Conservation (phyloP, 768 basidiomycete species). For the Kwoniella mangroviensis region DNA sequence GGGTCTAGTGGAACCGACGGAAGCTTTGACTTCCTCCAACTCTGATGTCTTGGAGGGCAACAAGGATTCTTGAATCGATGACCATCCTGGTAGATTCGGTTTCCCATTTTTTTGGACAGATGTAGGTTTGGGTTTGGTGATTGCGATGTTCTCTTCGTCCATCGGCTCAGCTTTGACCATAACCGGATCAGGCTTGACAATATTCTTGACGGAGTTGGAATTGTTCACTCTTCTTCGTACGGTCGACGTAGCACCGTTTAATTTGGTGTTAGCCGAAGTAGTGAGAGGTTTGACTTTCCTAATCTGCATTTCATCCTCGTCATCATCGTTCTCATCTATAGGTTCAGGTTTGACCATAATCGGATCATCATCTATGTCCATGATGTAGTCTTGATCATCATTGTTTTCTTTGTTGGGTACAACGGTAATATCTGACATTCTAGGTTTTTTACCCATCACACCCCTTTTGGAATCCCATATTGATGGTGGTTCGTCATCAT, state of each 20-base stretch:
- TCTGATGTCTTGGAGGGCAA: slow-evolving; percentile 31
- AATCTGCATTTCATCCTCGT: slow-evolving; percentile 48
- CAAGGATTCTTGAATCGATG: slow-evolving; percentile 41
- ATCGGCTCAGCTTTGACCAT: slow-evolving; percentile 47
- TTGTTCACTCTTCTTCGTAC: slow-evolving; percentile 43
- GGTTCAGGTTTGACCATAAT: slow-evolving; percentile 31
- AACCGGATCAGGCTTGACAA: slow-evolving; percentile 35
- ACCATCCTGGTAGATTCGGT: slow-evolving; percentile 38
- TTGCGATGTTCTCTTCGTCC: slow-evolving; percentile 28
- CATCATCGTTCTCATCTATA: slow-evolving; percentile 29
- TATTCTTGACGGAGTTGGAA: slow-evolving; percentile 48
- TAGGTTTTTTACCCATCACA: slow-evolving; percentile 51
- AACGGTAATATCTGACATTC: slow-evolving; percentile 43
- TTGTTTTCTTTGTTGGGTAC: slow-evolving; percentile 23
- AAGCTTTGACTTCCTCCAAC: slow-evolving; percentile 45
- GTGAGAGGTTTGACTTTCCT: slow-evolving; percentile 35
- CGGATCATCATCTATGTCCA: slow-evolving; percentile 41
- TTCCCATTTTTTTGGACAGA: slow-evolving; percentile 28
- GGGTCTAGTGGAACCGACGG: slow-evolving; percentile 33
- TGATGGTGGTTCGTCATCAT: slow-evolving; percentile 35
- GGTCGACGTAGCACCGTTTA: slow-evolving; percentile 30
- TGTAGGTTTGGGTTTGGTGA: slow-evolving; percentile 18
- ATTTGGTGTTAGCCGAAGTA: slow-evolving; percentile 35
- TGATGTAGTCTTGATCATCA: slow-evolving; percentile 36
- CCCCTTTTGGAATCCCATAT: slow-evolving; percentile 40